A percentile compares a stretch with the other conserved stretches of the same genome.
phyloP scores from a whole-genome alignment of 2,329 filamentous ascomycete genomes.

The Cadophora sp. region DNA sequence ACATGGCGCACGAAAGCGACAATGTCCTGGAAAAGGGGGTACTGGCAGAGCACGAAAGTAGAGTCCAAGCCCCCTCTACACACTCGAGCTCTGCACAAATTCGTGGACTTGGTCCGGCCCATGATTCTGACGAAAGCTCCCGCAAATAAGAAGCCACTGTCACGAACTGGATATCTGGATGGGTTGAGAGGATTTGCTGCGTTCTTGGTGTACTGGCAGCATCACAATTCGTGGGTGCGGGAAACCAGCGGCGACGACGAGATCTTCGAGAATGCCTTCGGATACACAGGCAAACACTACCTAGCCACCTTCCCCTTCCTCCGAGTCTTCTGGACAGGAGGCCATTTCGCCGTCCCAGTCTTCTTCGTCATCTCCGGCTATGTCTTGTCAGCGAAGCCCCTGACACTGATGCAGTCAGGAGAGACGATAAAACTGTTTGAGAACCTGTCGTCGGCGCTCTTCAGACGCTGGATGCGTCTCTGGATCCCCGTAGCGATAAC shows the following conservation, averaged over 20 bases:
- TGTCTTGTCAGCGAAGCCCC: slow-evolving; percentile 52
- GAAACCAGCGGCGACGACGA: slow-evolving; percentile 18
- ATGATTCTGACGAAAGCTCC: slow-evolving; percentile 14
- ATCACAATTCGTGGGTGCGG: slow-evolving; percentile 49
- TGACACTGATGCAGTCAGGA: slow-evolving; percentile 49
- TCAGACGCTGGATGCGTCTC: slow-evolving; percentile 54
- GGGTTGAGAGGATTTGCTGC: slow-evolving; percentile 56
- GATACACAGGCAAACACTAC: slow-evolving; percentile 43
- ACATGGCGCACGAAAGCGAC: slow-evolving; percentile 7
- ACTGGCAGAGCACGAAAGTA: background rate
- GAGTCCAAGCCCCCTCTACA: background rate
- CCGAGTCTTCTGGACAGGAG: slow-evolving; percentile 64
- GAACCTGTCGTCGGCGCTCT: slow-evolving; percentile 53
- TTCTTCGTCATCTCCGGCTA: slow-evolving; percentile 60
- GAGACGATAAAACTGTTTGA: slow-evolving; percentile 47
- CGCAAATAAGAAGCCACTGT: slow-evolving; percentile 16
- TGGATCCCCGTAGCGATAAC: slow-evolving; percentile 52
- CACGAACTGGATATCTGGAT: slow-evolving; percentile 53
- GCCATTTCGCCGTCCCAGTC: slow-evolving; percentile 63
- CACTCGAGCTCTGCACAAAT: slow-evolving; percentile 6
- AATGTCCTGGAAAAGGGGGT: slow-evolving; percentile 10
- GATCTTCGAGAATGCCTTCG: slow-evolving; percentile 40
- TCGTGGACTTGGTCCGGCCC: slow-evolving; percentile 7
- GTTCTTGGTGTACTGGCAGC: slow-evolving; percentile 54
- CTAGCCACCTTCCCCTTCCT: slow-evolving; percentile 60